phyloP scores from a whole-genome alignment of 306 rosid species.

The Begonia fuchsioides region DNA sequence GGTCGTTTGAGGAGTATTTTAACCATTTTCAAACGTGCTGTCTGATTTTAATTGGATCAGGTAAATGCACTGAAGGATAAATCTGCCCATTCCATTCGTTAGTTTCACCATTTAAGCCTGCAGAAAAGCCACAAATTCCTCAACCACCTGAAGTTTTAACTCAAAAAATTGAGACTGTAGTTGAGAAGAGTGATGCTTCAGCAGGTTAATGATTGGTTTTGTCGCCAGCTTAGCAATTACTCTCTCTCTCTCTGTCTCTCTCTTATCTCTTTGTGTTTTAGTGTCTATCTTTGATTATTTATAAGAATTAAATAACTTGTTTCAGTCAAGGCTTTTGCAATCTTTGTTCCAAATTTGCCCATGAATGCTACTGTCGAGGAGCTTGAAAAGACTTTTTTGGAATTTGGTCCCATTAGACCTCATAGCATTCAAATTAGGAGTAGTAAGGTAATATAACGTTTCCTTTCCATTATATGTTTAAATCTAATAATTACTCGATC shows the following conservation, averaged over 20 bases:
- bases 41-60: slow-evolving; percentile 15
- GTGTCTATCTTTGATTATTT: not conserved
- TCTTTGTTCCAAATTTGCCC: slow-evolving; percentile 75
- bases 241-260: too few relatives aligned
- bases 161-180: slow-evolving; percentile 16
- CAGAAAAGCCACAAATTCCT: slow-evolving; percentile 19
- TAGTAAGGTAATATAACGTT: slow-evolving; percentile 28
- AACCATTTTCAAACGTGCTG: not conserved
- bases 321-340: slow-evolving; percentile 58
- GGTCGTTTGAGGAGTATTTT: too few relatives aligned
- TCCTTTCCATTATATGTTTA: not conserved
- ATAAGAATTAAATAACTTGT: not conserved
- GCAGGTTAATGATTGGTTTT: slow-evolving; percentile 35
- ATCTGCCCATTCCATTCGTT: slow-evolving; percentile 55
- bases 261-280: not conserved
- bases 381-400: slow-evolving; percentile 45
- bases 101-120: slow-evolving; percentile 31
- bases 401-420: slow-evolving; percentile 59
- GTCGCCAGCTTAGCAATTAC: too few relatives aligned
- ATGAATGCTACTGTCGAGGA: slow-evolving; percentile 70
- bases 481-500: not conserved
- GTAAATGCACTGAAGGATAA: slow-evolving; percentile 54
- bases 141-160: slow-evolving; percentile 21
- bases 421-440: slow-evolving; percentile 87
- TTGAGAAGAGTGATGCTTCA: slow-evolving; percentile 36